phyloP scores from a whole-genome alignment of 306 rosid genomes.

The Begonia peltatifolia region DNA sequence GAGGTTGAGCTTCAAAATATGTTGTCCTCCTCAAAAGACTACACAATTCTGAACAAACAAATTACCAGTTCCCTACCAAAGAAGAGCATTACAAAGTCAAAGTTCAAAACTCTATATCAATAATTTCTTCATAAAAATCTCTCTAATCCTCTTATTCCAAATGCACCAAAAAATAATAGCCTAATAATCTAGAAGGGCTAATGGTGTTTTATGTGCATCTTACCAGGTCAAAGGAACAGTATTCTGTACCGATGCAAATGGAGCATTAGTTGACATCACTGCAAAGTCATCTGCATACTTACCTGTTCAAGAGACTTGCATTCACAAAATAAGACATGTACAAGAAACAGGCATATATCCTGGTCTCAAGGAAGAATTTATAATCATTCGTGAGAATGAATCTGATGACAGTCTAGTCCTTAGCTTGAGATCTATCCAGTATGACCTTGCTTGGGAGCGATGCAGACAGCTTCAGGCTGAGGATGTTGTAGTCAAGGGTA shows the following conservation, averaged over 20 bases:
- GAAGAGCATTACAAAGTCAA: too few species aligned
- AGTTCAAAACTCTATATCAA: too few species aligned
- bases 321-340: constrained; percentile 52
- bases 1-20: too few species aligned
- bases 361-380: constrained; percentile 68
- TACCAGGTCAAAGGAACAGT: constrained; percentile 80
- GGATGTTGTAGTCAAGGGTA: constrained; percentile 95
- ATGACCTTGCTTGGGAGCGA: constrained; percentile 88
- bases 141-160: too few species aligned
- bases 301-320: constrained; percentile 67
- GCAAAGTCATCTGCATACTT: constrained; percentile 83
- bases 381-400: constrained; percentile 71
- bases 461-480: constrained; percentile 92
- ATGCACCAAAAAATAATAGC: too few species aligned
- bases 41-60: too few species aligned
- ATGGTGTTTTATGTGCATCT: neutral
- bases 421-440: constrained; percentile 65
- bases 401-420: constrained; percentile 60
- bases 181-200: neutral
- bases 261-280: constrained; percentile 77
- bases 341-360: constrained; percentile 66
- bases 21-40: too few species aligned
- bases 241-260: constrained; percentile 43
- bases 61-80: too few species aligned
- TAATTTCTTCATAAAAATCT: too few species aligned